phyloP scores from a whole-genome alignment of 352 stramenopile species.

The Phytophthora kernoviae region DNA sequence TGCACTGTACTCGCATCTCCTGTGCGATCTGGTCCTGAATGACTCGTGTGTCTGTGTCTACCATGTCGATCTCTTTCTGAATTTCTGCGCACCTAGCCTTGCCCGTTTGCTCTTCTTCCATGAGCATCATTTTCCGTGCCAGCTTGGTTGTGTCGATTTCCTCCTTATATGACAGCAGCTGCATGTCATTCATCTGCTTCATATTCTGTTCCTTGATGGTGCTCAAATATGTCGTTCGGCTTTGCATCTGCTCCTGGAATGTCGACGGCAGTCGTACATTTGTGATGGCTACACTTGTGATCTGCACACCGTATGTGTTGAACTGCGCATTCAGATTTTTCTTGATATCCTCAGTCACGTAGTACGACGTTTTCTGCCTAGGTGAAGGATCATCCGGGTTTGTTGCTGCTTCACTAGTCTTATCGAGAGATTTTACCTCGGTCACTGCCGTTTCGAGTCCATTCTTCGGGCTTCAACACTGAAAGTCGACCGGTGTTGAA shows the following conservation, averaged over 20 bases:
- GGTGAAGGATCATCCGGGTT: conserved; percentile 13
- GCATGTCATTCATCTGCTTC: conserved; percentile 83
- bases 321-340: conserved; percentile 77
- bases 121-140: conserved; percentile 56
- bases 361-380: conserved; percentile 35
- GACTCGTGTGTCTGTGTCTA: conserved; percentile 43
- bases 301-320: conserved; percentile 74
- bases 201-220: conserved; percentile 79
- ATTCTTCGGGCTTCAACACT: conserved; percentile 21
- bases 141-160: conserved; percentile 63
- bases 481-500: conserved; percentile 64
- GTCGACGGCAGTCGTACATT: conserved; percentile 64
- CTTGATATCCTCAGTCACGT: conserved; percentile 75
- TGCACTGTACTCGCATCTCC: conserved; percentile 46
- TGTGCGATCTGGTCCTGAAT: conserved; percentile 47
- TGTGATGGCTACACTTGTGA: conserved; percentile 76
- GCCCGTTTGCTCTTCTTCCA: conserved; percentile 68
- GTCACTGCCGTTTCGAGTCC: conserved; percentile 14
- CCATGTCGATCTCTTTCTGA: conserved; percentile 56
- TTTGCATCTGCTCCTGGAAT: conserved; percentile 74
- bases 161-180: conserved; percentile 66
- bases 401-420: not conserved
- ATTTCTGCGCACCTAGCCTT: conserved; percentile 58
- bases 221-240: conserved; percentile 68
- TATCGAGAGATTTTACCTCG: conserved; percentile 3